Evolutionary conservation across 257 asterid genomes (phyloP), one percentile per base, ranked within the genome.

Genomic region (Cinchona pubescens): DNA sequence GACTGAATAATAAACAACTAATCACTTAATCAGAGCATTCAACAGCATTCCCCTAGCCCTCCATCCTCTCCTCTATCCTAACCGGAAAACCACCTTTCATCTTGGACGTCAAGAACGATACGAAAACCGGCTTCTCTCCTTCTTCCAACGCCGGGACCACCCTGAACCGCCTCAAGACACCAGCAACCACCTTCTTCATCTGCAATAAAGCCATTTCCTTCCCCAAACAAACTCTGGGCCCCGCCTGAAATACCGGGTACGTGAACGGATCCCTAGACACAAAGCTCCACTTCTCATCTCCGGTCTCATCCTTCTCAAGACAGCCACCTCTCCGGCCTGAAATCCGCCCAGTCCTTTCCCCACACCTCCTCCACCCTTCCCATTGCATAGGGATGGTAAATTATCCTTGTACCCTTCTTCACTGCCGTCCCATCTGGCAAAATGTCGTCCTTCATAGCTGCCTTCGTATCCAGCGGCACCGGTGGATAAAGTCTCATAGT

Each of bases 401-500:
- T 71, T 18, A 89, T 77, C 42, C 87, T 82, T 2, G 85, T 82
- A 4, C 90, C 92, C 83, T 86, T 90, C 55, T 70, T 76, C 29
- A 90, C 84, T 42, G 45, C 67, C 0, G 91, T 89, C 30, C 96
- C 94, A 12, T 87, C 94, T 0, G 96, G 96, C 19, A 90, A 83
- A 34, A 89, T 84, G 63, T 89, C 90, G 70, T 85, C 82, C 10
- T 74, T 49, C 16, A 21, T 23, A 0, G 94, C 89, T 21, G 69
- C 80, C 70, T 87, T 89, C 0, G 87, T 81, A 77, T 87, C 84
- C 71, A 83, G 51, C 0, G 92, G 93, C 10, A 90, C 89, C 43
- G 96, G 96, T 11, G 93, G 96, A 56, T 88, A 90, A 2, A 90
- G 82, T 75, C 96, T 79, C 96, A 90, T 90, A 62, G 82, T 55